These are phyloP conservation scores for Chrysoporthe austroafricana DNA, from an alignment of 2,329 filamentous ascomycete species.

Conservation along the genomic window DNA sequence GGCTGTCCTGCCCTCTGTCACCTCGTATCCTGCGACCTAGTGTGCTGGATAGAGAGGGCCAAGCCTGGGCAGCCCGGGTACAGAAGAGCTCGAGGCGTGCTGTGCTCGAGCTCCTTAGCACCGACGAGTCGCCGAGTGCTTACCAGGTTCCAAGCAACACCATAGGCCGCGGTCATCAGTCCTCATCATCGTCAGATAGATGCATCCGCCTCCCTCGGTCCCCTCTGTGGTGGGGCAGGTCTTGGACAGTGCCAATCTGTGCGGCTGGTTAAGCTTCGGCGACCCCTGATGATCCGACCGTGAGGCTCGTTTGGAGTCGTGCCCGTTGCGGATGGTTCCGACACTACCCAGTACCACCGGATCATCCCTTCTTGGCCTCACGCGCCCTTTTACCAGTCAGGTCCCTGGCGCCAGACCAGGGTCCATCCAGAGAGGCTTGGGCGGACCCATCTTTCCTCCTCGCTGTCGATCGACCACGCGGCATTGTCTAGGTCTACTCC, in stretches of 20 bases:
- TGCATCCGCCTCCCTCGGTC: not conserved
- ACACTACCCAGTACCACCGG: slow-evolving; percentile 7
- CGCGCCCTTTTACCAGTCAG: not conserved
- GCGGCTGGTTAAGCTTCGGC: slow-evolving; percentile 21
- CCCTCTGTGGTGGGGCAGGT: slow-evolving; percentile 12
- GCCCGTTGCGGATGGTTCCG: slow-evolving; percentile 18
- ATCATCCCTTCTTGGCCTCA: slow-evolving; percentile 22
- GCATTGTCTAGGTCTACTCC: slow-evolving; percentile 22
- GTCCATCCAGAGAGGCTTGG: slow-evolving; percentile 13
- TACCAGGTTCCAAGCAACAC: not conserved
- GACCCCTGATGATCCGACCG: slow-evolving; percentile 24
- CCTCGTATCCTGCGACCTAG: not conserved
- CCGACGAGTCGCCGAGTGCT: not conserved
- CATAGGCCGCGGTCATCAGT: slow-evolving; percentile 14
- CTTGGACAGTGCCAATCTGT: slow-evolving; percentile 14
- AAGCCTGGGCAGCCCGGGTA: not conserved
- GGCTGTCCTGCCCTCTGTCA: not conserved
- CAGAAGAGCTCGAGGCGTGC: not conserved
- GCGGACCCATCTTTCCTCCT: slow-evolving; percentile 11
- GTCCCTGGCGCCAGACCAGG: slow-evolving; percentile 20
- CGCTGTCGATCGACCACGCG: slow-evolving; percentile 14
- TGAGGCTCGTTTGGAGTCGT: slow-evolving; percentile 26
- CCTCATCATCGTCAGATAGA: slow-evolving; percentile 14
- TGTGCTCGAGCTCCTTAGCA: not conserved
- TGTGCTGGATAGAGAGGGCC: not conserved